Evolutionary conservation across 2,329 filamentous ascomycete species (phyloP), one percentile per base, ranked within the genome.

Genomic region (Fusarium buharicum): DNA sequence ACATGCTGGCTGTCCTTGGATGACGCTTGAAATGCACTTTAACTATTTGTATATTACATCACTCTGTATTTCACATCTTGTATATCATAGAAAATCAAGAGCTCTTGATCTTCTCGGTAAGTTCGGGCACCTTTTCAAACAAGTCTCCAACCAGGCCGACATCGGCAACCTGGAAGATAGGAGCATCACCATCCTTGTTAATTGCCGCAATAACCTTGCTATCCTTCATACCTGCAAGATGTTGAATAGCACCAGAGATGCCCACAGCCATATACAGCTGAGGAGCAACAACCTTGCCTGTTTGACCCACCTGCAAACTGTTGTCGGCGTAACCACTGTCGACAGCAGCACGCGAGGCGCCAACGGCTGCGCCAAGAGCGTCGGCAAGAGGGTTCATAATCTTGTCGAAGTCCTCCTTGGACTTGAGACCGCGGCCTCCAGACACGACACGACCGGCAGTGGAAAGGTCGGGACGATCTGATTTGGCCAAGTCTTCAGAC

Each of bases 181-280:
- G 95, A 54, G 95, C 95, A 77, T 99, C 95, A 5, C 88, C 82
- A 74, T 99, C 95, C 82, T 99, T 99, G 84, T 99, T 99, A 74
- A 99, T 98, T 13, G 92, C 92, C 18, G 94, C 95, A 80, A 99
- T 99, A 56, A 99, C 95, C 82, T 99, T 99, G 82, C 93, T 97
- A 75, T 99, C 95, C 85, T 99, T 99, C 95, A 99, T 99, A 74
- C 95, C 95, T 28, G 95, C 95, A 78, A 99, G 79, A 82, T 99
- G 95, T 80, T 99, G 95, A 70, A 99, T 99, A 18, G 95, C 95
- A 50, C 95, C 95, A 9, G 92, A 97, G 70, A 99, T 98, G 73
- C 95, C 95, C 12, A 94, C 93, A 50, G 93, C 96, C 68, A 99
- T 84, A 76, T 99, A 99, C 59, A 99, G 82, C 77, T 99, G 90